Evolutionary conservation across 2,329 filamentous ascomycete genomes (phyloP).

Genomic region (Ascochyta fabae): DNA sequence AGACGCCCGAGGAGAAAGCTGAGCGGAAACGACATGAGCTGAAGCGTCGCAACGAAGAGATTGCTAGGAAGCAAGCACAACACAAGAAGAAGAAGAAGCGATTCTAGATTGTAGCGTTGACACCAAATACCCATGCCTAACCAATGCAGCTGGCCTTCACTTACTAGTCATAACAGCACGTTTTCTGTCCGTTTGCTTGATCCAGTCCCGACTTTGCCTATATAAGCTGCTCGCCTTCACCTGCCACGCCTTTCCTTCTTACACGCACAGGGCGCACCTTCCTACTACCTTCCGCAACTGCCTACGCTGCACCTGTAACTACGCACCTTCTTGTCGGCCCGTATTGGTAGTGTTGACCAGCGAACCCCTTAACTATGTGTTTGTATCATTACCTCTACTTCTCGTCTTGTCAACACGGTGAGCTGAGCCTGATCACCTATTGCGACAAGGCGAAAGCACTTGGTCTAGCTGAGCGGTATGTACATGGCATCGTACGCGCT

Average conservation of each 20-base stretch:
- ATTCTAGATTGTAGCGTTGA: constrained; percentile 24
- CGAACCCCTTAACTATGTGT: constrained; percentile 40
- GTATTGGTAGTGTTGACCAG: neutral
- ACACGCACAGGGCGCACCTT: neutral
- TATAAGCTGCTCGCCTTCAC: neutral
- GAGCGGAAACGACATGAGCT: constrained; percentile 63
- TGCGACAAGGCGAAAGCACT: constrained; percentile 39
- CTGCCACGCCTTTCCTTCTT: neutral
- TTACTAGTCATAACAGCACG: neutral
- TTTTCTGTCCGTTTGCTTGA: neutral
- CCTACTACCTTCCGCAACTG: neutral
- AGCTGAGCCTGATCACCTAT: constrained; percentile 39
- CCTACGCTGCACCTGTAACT: neutral
- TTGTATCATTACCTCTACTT: constrained; percentile 45
- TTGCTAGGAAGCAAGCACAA: constrained; percentile 58
- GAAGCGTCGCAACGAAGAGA: constrained; percentile 61
- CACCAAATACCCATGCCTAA: neutral
- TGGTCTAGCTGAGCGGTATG: constrained; percentile 28
- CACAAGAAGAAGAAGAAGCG: constrained; percentile 45
- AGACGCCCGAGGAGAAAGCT: constrained; percentile 60
- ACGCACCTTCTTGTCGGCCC: neutral
- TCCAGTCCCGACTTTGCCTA: neutral
- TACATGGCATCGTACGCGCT: neutral
- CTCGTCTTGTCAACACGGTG: constrained; percentile 40
- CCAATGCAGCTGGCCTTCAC: neutral